Evolutionary conservation across 345 rosid species (phyloP).

Genomic region (Arabis hirsuta): DNA sequence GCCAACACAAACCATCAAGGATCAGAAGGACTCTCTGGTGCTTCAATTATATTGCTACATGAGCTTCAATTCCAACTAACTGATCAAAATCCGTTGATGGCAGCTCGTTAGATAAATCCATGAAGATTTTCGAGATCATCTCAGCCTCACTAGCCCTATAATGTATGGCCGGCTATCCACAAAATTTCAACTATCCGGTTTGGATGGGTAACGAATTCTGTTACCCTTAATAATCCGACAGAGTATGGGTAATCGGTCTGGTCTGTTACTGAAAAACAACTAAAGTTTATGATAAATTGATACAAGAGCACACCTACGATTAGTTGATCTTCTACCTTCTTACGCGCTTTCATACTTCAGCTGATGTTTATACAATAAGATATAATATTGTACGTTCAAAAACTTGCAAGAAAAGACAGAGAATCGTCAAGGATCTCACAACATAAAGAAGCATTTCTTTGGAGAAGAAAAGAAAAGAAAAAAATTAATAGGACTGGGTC

Average conservation of each 20-base stretch:
- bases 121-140: constrained; percentile 24
- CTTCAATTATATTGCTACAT: neutral
- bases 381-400: constrained; percentile 1
- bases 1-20: neutral
- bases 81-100: constrained; percentile 19
- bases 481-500: too few relatives aligned
- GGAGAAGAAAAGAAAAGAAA: too few relatives aligned
- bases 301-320: neutral
- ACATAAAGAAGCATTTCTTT: neutral
- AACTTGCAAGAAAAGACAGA: neutral
- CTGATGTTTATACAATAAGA: neutral
- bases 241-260: too few relatives aligned
- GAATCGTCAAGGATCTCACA: neutral
- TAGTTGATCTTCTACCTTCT: neutral
- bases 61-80: constrained; percentile 24
- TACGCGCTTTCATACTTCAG: neutral
- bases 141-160: constrained; percentile 1
- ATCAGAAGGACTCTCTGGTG: constrained; percentile 28
- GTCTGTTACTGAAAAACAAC: too few relatives aligned
- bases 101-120: constrained; percentile 14
- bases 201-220: too few relatives aligned
- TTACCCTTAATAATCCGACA: too few relatives aligned
- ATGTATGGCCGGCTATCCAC: too few relatives aligned
- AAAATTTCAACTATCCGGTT: too few relatives aligned
- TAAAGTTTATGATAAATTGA: too few relatives aligned